Conservation (phyloP, 495 filamentous ascomycete species). For the Hypoxylon fragiforme region DNA sequence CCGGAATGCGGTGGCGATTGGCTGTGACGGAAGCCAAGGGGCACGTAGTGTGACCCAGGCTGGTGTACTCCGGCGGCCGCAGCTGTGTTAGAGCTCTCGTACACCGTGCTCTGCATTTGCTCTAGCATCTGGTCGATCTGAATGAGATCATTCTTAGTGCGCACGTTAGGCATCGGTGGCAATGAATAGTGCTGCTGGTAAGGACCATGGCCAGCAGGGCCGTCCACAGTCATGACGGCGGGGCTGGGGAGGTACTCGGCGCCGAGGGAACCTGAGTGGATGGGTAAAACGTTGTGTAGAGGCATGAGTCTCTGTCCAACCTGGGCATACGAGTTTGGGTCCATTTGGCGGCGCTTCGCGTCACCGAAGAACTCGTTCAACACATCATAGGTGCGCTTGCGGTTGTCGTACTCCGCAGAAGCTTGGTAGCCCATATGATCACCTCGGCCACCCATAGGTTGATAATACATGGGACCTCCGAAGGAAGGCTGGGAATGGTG, state of each 20-base stretch:
- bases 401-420: slow-evolving; percentile 59
- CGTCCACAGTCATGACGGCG: slow-evolving; percentile 51
- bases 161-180: slow-evolving; percentile 80
- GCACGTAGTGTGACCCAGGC: slow-evolving; percentile 51
- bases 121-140: slow-evolving; percentile 92
- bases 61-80: slow-evolving; percentile 75
- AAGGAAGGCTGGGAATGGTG: slow-evolving; percentile 63
- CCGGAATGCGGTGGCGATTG: slow-evolving; percentile 69
- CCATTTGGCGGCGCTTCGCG: slow-evolving; percentile 84
- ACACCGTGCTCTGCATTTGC: slow-evolving; percentile 92
- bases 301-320: slow-evolving; percentile 78
- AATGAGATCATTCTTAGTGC: slow-evolving; percentile 89
- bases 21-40: slow-evolving; percentile 66
- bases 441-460: slow-evolving; percentile 56
- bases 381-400: slow-evolving; percentile 84
- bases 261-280: slow-evolving; percentile 63
- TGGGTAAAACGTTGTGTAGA: slow-evolving; percentile 67
- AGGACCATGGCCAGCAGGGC: slow-evolving; percentile 53
- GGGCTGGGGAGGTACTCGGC: slow-evolving; percentile 65
- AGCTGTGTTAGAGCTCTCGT: slow-evolving; percentile 81
- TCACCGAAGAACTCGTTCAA: slow-evolving; percentile 93
- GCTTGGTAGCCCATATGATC: slow-evolving; percentile 57
- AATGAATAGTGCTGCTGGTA: slow-evolving; percentile 73
- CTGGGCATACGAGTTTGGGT: slow-evolving; percentile 78
- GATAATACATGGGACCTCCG: slow-evolving; percentile 66